Base-by-base conservation (phyloP, 768 basidiomycete species). In the Suillus cothurnatus region DNA sequence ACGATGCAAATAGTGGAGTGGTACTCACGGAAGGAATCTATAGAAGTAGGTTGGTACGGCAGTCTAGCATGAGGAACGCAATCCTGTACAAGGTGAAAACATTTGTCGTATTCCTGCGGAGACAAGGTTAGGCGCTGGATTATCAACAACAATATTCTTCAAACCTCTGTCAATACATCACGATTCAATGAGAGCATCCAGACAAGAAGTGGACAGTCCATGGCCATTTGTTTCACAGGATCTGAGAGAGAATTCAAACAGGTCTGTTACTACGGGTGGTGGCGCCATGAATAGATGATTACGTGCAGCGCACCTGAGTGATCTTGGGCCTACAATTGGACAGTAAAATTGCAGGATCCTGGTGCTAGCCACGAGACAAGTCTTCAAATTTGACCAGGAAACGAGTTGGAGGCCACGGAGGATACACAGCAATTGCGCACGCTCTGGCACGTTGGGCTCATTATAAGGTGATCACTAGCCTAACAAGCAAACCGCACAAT, bases 151-250 rank as follows among this genome's bases (percentile, higher is more conserved):
- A 55, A 64, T 56, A 41, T 53, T 53, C 39, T 23, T 41, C 64
- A 67, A 71, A 88, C 91, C 74, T 87, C 84, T 75, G 81, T 80
- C 15, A 86, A 85, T 72, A 92, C 86, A 74, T 91, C 89, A 62
- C 91, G 81, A 69, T 92, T 92, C 72, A 91, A 77, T 6, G 88
- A 89, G 60, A 93, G 78, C 88, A 92, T 91, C 91, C 91, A 93
- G 28, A 91, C 87, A 32, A 93, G 82, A 67, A 92, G 86, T 14
- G 89, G 88, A 72, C 85, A 88, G 64, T 88, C 87, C 79, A 83
- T 76, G 11, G 68, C 55, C 61, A 58, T 62, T 50, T 60, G 61
- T 23, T 58, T 36, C n/a, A 50, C 28, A 50, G 60, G 7, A 26
- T 12, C 47, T 61, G 60, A 34, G 43, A 23, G 43, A 19, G 26